Evolutionary conservation across 2,329 filamentous ascomycete species (phyloP), one percentile per base, ranked within the genome.

Genomic region (Claviceps digitariae): DNA sequence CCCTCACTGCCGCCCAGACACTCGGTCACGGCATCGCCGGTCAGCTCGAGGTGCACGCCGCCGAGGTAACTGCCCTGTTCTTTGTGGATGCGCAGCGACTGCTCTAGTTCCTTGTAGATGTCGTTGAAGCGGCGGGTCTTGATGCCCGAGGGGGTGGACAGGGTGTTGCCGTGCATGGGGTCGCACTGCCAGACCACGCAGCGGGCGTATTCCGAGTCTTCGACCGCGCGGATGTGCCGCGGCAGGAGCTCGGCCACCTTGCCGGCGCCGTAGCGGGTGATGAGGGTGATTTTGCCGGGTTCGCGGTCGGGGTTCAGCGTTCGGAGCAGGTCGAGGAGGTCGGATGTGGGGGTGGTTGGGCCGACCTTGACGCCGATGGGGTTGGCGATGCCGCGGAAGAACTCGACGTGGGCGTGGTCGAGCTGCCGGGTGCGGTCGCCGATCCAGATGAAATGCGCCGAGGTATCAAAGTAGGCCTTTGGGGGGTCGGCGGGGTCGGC

Each of bases 361-460:
- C 93, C 93, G 54, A 98, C 87, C 69, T 98, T 98, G 70, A 98
- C 84, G 57, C 93, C 93, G 61, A 98, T 88, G 0, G 93, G 93
- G 72, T 98, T 98, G 62, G 88, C 85, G 59, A 98, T 86, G 55
- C 93, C 93, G 47, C 93, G 86, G 78, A 97, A 95, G 76, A 94
- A 98, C 71, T 98, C 93, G 57, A 98, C 86, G 69, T 98, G 93
- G 0, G 86, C 91, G 61, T 91, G 88, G 65, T 93, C 86, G 47
- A 96, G 81, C 70, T 97, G 91, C 48, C 93, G 82, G 2, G 93
- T 98, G 59, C 93, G 87, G 69, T 98, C 93, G 52, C 93, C 93
- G 62, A 98, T 94, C 93, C 93, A 98, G 67, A 98, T 79, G 74
- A 98, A 97, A 67, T 98, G 93, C 0, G 89, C 88, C 4, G 89